Conservation (phyloP, 2,329 filamentous ascomycete species). For the Xylaria sp. region DNA sequence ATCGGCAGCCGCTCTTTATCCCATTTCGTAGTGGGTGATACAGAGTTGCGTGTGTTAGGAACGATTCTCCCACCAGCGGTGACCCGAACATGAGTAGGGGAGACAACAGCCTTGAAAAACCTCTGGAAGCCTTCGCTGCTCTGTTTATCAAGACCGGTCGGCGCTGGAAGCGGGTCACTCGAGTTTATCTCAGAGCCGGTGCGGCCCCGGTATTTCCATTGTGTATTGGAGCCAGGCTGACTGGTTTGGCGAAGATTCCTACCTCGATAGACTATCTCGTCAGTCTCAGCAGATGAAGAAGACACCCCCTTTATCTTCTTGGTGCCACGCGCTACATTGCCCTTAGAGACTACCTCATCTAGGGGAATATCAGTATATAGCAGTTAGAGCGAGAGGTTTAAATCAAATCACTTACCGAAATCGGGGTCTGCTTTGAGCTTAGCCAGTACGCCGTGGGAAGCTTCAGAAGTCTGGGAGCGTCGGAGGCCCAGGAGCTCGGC, state of each 20-base stretch:
- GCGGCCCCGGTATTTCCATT: conserved; percentile 59
- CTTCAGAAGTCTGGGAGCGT: conserved; percentile 24
- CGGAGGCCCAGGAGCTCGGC: conserved; percentile 58
- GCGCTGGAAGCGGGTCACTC: conserved; percentile 63
- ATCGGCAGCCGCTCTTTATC: conserved; percentile 53
- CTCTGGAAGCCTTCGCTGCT: conserved; percentile 72
- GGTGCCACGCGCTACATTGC: conserved; percentile 35
- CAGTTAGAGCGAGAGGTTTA: background rate
- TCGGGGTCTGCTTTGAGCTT: conserved; percentile 50
- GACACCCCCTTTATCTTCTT: conserved; percentile 50
- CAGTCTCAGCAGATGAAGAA: conserved; percentile 50
- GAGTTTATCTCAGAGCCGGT: conserved; percentile 55
- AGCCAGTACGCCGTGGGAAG: conserved; percentile 27
- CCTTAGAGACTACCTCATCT: conserved; percentile 45
- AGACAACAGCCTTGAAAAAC: conserved; percentile 75
- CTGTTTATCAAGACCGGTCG: conserved; percentile 63
- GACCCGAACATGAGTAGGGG: conserved; percentile 72
- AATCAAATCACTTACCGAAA: conserved; percentile 51
- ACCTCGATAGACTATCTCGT: conserved; percentile 52
- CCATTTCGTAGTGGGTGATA: conserved; percentile 64
- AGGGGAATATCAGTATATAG: conserved; percentile 9
- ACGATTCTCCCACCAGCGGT: conserved; percentile 75
- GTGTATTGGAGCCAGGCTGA: conserved; percentile 37
- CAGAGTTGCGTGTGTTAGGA: conserved; percentile 66
- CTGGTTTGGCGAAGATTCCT: conserved; percentile 45